A percentile compares a stretch with the other conserved stretches of the same genome.
These are phyloP conservation scores for Triangularia setosa DNA, from an alignment of 2,329 filamentous ascomycete genomes.

Conservation along the genomic window DNA sequence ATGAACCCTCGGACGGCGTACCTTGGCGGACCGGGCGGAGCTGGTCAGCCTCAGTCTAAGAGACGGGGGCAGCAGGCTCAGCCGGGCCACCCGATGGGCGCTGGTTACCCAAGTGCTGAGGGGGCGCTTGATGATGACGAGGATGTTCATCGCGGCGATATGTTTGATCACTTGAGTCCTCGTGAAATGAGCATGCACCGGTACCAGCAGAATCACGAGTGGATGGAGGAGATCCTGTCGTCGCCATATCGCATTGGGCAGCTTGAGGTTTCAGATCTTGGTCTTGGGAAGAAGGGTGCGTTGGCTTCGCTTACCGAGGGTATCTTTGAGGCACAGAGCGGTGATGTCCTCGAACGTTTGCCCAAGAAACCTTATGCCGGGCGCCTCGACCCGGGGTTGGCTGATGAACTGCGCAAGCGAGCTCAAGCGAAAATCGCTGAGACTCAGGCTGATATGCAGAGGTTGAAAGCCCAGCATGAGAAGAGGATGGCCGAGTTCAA, in stretches of 20 bases:
- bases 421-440: constrained; percentile 68
- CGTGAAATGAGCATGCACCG: constrained; percentile 82
- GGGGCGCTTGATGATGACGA: constrained; percentile 76
- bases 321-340: constrained; percentile 67
- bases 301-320: constrained; percentile 77
- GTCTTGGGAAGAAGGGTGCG: constrained; percentile 79
- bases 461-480: constrained; percentile 75
- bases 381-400: constrained; percentile 68
- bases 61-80: constrained; percentile 32
- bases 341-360: constrained; percentile 42
- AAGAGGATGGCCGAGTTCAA: constrained; percentile 71
- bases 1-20: constrained; percentile 62
- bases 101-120: constrained; percentile 30
- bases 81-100: constrained; percentile 21
- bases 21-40: constrained; percentile 39
- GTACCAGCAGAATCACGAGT: constrained; percentile 94
- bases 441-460: constrained; percentile 76
- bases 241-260: constrained; percentile 84
- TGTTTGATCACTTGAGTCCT: constrained; percentile 85
- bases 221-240: constrained; percentile 96
- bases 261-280: constrained; percentile 82
- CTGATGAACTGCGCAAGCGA: constrained; percentile 78
- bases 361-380: constrained; percentile 60
- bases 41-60: constrained; percentile 25
- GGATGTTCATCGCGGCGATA: constrained; percentile 79